Percentiles rank a stretch among this genome's conserved stretches.
Conservation (phyloP, 2,329 filamentous ascomycete genomes). For the Fusarium secorum region DNA sequence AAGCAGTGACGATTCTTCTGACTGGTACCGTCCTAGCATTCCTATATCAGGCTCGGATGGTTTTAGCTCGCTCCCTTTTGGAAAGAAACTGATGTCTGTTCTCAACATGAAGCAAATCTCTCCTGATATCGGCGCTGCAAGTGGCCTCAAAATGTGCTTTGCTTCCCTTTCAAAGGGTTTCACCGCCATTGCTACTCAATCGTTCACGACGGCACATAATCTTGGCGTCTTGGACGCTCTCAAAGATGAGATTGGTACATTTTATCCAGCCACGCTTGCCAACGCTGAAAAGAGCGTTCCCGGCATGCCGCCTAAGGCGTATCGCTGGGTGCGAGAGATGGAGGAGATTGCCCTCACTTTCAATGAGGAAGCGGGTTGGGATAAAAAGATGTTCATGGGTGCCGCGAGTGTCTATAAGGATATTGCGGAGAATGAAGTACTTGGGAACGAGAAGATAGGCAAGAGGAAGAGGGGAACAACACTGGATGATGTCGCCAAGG, state of each 20-base stretch:
- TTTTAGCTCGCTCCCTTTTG: slow-evolving; percentile 51
- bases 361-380: slow-evolving; percentile 69
- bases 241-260: slow-evolving; percentile 60
- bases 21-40: slow-evolving; percentile 54
- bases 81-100: slow-evolving; percentile 50
- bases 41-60: slow-evolving; percentile 59
- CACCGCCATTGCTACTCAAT: slow-evolving; percentile 73
- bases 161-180: slow-evolving; percentile 69
- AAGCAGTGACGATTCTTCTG: slow-evolving; percentile 17
- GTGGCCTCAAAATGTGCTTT: slow-evolving; percentile 72
- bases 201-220: slow-evolving; percentile 71
- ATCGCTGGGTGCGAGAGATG: slow-evolving; percentile 82
- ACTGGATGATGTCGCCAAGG: slow-evolving; percentile 63
- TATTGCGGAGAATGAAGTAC: slow-evolving; percentile 67
- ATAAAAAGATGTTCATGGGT: slow-evolving; percentile 61
- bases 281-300: slow-evolving; percentile 60
- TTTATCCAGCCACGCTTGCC: slow-evolving; percentile 56
- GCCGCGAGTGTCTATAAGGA: slow-evolving; percentile 68
- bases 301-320: slow-evolving; percentile 76
- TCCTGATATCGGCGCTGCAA: slow-evolving; percentile 61
- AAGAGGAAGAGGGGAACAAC: slow-evolving; percentile 64
- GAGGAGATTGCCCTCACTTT: slow-evolving; percentile 75
- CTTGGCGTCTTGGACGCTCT: slow-evolving; percentile 70
- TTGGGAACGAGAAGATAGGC: slow-evolving; percentile 66
- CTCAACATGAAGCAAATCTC: slow-evolving; percentile 61